A percentile compares a stretch with the other conserved stretches of the same genome.
Evolutionary conservation across 2,329 filamentous ascomycete genomes (phyloP).

Genomic region (Dothideomycetes sp.): DNA sequence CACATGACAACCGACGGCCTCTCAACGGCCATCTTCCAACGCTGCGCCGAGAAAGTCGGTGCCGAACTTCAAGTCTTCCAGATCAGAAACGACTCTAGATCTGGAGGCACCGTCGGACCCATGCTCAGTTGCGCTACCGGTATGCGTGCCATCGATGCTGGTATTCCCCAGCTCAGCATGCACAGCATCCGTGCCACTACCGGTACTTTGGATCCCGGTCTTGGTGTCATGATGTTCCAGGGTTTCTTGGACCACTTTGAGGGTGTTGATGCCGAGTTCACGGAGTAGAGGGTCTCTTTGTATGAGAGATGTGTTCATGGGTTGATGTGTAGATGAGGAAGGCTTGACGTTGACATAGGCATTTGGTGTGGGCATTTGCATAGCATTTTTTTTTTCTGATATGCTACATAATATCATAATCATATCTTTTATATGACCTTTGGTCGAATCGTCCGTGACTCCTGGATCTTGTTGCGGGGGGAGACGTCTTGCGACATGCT

Average conservation of each 20-base stretch:
- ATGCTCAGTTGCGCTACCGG: constrained; percentile 76
- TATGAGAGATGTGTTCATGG: too few species aligned
- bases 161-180: constrained; percentile 88
- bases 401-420: too few species aligned
- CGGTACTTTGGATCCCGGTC: constrained; percentile 72
- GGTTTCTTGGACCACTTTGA: constrained; percentile 84
- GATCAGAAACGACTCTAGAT: constrained; percentile 84
- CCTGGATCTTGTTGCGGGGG: too few species aligned
- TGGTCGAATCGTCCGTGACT: too few species aligned
- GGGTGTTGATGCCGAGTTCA: constrained; percentile 73
- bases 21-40: constrained; percentile 68
- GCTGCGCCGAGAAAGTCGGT: constrained; percentile 65
- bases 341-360: too few species aligned
- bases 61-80: constrained; percentile 78
- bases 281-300: too few species aligned
- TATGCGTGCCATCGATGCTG: constrained; percentile 74
- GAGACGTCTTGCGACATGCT: too few species aligned
- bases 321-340: too few species aligned
- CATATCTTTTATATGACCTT: too few species aligned
- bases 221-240: constrained; percentile 82
- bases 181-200: constrained; percentile 86
- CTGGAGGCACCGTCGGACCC: constrained; percentile 90
- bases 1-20: constrained; percentile 94
- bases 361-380: too few species aligned
- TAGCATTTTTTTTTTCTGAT: too few species aligned